A percentile compares a stretch with the other conserved stretches of the same genome.
These are phyloP conservation scores for Linanthus parryae DNA, from an alignment of 148 eudicot genomes.

Conservation along the genomic window DNA sequence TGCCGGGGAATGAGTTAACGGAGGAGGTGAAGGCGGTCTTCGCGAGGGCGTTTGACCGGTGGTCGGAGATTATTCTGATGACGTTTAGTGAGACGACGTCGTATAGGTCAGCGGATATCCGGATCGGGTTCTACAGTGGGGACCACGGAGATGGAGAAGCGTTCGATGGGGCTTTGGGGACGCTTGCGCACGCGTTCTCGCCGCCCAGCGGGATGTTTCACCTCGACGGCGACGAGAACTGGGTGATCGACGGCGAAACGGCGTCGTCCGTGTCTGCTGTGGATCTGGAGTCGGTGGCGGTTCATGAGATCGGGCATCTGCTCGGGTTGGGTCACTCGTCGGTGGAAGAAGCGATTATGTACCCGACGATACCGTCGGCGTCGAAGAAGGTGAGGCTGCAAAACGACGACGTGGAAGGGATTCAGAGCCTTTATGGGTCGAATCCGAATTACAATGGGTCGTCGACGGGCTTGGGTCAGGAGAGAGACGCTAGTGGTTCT, in stretches of 20 bases:
- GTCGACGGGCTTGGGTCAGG: conserved; percentile 1
- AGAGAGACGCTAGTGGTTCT: conserved; percentile 20
- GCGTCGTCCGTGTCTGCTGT: conserved; percentile 15
- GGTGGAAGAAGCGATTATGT: conserved; percentile 39
- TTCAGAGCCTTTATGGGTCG: conserved; percentile 40
- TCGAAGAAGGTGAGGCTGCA: conserved; percentile 27
- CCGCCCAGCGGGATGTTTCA: conserved; percentile 35
- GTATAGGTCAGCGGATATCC: conserved; percentile 18
- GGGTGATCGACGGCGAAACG: conserved; percentile 20
- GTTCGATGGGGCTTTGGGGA: conserved; percentile 35
- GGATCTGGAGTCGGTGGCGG: conserved; percentile 46
- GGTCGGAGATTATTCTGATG: conserved; percentile 34
- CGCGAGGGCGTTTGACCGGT: conserved; percentile 27
- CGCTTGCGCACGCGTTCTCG: conserved; percentile 42
- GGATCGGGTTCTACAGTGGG: conserved; percentile 30
- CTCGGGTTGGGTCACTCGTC: conserved; percentile 46
- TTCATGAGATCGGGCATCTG: conserved; percentile 49
- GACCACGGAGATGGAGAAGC: conserved; percentile 44
- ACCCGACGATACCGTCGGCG: conserved; percentile 32
- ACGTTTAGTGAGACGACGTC: conserved; percentile 22
- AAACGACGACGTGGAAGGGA: conserved; percentile 31
- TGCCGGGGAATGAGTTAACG: conserved; percentile 25
- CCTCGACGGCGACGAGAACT: conserved; percentile 34
- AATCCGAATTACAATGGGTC: conserved; percentile 39
- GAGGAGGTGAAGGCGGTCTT: conserved; percentile 24